Conservation (phyloP, 2,329 filamentous ascomycete genomes). For the Beauveria australis region DNA sequence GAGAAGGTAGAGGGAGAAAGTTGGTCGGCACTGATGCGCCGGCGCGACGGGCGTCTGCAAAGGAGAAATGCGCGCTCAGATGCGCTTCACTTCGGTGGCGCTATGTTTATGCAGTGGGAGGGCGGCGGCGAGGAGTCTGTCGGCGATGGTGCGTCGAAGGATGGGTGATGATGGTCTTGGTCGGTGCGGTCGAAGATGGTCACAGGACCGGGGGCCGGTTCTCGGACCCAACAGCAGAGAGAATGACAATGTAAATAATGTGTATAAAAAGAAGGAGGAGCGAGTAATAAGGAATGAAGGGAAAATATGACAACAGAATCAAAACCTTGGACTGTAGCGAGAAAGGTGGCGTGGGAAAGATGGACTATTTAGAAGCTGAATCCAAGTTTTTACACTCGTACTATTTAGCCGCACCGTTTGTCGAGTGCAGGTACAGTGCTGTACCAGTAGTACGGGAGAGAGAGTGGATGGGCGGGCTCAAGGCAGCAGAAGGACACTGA, state of each 20-base stretch:
- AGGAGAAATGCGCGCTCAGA: neutral
- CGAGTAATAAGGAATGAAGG: neutral
- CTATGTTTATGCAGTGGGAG: neutral
- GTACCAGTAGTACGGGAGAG: no score
- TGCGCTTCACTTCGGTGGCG: neutral
- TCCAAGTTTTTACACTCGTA: no score
- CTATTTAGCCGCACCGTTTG: no score
- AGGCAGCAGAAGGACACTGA: no score
- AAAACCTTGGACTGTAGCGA: no score
- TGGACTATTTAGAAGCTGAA: neutral
- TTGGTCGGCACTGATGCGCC: neutral
- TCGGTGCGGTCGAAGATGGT: neutral
- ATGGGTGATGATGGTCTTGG: neutral
- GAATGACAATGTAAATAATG: neutral
- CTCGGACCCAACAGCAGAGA: neutral
- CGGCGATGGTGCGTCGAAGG: neutral
- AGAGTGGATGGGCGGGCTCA: no score
- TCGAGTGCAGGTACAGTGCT: no score
- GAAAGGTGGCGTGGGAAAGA: no score
- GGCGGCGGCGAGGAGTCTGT: neutral
- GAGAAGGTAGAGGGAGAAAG: neutral
- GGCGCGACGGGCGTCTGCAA: neutral
- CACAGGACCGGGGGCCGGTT: constrained; percentile 6
- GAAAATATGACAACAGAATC: neutral
- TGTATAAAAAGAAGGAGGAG: neutral